Evolutionary conservation across 2,329 filamentous ascomycete species (phyloP).

Genomic region (Microdochium bolleyi): DNA sequence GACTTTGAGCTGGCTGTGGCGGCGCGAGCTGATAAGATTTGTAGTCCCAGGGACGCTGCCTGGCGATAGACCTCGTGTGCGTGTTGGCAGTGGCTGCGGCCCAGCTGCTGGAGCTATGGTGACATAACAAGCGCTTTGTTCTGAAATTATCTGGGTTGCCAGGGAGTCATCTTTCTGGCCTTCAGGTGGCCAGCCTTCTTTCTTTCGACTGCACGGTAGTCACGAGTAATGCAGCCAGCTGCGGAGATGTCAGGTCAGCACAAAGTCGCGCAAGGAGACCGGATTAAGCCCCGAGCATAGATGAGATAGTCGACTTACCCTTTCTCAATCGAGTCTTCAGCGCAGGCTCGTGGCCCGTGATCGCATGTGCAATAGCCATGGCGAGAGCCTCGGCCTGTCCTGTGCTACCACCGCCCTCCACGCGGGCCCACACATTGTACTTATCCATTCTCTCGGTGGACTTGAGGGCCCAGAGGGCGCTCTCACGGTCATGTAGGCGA

Average conservation of each 20-base stretch:
- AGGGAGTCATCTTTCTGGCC: conserved; percentile 94
- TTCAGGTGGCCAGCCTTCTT: conserved; percentile 97
- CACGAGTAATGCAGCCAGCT: conserved; percentile 91
- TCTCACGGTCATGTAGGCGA: conserved; percentile 88
- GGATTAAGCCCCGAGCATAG: conserved; percentile 4
- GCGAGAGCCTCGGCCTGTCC: conserved; percentile 95
- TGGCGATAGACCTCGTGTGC: background rate
- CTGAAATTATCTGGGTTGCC: conserved; percentile 73
- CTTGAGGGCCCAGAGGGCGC: conserved; percentile 84
- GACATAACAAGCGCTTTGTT: background rate
- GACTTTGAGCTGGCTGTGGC: too few relatives aligned
- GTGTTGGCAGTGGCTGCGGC: background rate
- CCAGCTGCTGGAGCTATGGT: too few relatives aligned
- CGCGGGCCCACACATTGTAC: conserved; percentile 90
- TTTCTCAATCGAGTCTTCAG: conserved; percentile 80
- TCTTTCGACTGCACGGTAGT: conserved; percentile 87
- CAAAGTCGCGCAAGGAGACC: conserved; percentile 30
- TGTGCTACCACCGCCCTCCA: conserved; percentile 81
- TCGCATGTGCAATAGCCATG: conserved; percentile 77
- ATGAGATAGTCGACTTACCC: conserved; percentile 53
- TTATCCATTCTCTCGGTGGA: conserved; percentile 80
- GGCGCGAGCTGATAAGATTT: too few relatives aligned
- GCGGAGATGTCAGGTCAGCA: conserved; percentile 18
- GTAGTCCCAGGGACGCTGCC: background rate
- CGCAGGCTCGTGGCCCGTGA: conserved; percentile 85